Evolutionary conservation across 768 basidiomycete genomes (phyloP).

Genomic region (Amyloporia xantha): DNA sequence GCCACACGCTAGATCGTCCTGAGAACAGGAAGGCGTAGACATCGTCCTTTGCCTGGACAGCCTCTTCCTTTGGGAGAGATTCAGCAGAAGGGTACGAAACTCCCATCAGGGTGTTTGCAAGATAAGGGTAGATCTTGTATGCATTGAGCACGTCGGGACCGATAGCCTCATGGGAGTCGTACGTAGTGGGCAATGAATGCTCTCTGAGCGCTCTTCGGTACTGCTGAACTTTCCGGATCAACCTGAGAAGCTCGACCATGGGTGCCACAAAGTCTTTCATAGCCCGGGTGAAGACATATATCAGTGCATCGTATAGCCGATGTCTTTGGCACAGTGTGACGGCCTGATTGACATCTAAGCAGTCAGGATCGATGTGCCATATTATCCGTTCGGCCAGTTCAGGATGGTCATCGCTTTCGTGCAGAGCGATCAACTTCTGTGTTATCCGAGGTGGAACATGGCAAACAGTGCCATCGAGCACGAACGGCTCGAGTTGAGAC

Average conservation of each 20-base stretch:
- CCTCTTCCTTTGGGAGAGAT: constrained; percentile 57
- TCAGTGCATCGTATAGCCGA: constrained; percentile 85
- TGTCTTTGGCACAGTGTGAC: constrained; percentile 79
- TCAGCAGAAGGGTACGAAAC: constrained; percentile 83
- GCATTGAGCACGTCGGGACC: constrained; percentile 66
- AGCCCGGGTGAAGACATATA: constrained; percentile 89
- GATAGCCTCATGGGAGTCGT: constrained; percentile 32
- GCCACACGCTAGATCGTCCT: constrained; percentile 76
- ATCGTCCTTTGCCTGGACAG: constrained; percentile 58
- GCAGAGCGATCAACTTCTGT: constrained; percentile 73
- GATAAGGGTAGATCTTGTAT: constrained; percentile 88
- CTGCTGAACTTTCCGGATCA: constrained; percentile 65
- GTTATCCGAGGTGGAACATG: constrained; percentile 83
- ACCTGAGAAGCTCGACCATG: constrained; percentile 72
- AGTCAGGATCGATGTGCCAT: constrained; percentile 91
- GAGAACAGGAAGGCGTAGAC: constrained; percentile 83
- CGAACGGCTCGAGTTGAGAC: constrained; percentile 70
- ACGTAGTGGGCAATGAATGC: constrained; percentile 20
- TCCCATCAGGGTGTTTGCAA: constrained; percentile 75
- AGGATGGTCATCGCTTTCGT: constrained; percentile 63
- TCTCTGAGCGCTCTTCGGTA: constrained; percentile 35
- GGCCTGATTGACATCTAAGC: constrained; percentile 90
- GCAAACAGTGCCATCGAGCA: constrained; percentile 67
- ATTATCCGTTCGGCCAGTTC: constrained; percentile 84
- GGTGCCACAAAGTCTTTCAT: constrained; percentile 86